Base-by-base conservation (phyloP, 441 rosid genomes). In the Syzygium malaccense region DNA sequence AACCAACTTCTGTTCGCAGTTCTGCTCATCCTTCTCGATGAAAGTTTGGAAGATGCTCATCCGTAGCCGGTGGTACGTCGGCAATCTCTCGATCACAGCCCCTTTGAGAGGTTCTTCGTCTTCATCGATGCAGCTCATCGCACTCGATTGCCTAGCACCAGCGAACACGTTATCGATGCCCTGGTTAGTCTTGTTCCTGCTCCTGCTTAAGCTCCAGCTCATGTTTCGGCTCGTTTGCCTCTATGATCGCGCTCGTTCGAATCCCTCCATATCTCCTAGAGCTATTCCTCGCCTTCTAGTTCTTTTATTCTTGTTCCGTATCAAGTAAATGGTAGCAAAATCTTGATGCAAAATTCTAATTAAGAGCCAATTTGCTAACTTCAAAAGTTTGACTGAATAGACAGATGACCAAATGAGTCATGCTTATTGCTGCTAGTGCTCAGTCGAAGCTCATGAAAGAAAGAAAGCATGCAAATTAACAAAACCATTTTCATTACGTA, bases 21-120 rank as follows among this genome's bases (percentile, higher is more conserved):
- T n/a, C n/a, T n/a, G n/a, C n/a, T n/a, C n/a, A n/a, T n/a, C n/a
- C n/a, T n/a, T n/a, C n/a, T n/a, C n/a, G n/a, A n/a, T n/a, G n/a
- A n/a, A n/a, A n/a, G n/a, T n/a, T n/a, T n/a, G n/a, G n/a, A n/a
- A n/a, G n/a, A n/a, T n/a, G n/a, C n/a, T n/a, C n/a, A n/a, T n/a
- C n/a, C n/a, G n/a, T n/a, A n/a, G n/a, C n/a, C n/a, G n/a, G n/a
- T n/a, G n/a, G 88, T 94, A 96, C 0, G 98, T 97, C 1, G 98
- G 99, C 45, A 97, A 89, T 85, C 92, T 95, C 93, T 97, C 99
- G n/a, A 97, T 95, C 25, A 96, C 98, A 12, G 98, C 99, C 99
- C 98, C 96, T 93, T 92, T 97, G 6, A 97, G 95, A 80, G 97
- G 97, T 88, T 97, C 99, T 91, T 97, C 96, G 14, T 97, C 99